phyloP scores from a whole-genome alignment of 371 early-diverging fungal genomes.

The Smittium mucronatum region DNA sequence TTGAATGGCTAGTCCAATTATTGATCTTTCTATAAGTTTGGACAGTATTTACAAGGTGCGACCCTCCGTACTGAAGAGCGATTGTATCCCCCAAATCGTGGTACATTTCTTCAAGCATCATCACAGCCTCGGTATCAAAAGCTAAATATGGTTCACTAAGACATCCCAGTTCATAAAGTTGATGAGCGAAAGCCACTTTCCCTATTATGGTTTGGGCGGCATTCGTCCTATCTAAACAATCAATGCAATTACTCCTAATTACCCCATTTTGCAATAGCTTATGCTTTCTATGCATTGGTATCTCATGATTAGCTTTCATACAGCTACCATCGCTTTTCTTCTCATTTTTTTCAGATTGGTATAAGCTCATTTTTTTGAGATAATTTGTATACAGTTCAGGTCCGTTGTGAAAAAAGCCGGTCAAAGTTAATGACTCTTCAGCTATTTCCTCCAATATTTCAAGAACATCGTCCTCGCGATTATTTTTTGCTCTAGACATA shows the following conservation, averaged over 20 bases:
- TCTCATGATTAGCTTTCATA: constrained; percentile 4
- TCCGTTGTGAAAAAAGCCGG: constrained; percentile 88
- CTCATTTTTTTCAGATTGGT: constrained; percentile 3
- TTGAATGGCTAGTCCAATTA: constrained; percentile 84
- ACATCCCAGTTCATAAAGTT: constrained; percentile 79
- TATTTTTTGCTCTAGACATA: constrained; percentile 92
- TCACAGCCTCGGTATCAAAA: constrained; percentile 84
- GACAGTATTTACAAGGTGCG: constrained; percentile 94
- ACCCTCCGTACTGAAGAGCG: constrained; percentile 98
- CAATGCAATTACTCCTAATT: constrained; percentile 97
- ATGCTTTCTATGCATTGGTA: constrained; percentile 2
- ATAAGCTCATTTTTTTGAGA: constrained; percentile 29
- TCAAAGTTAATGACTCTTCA: constrained; percentile 67
- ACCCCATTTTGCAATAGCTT: constrained; percentile 62
- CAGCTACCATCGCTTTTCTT: constrained; percentile 8
- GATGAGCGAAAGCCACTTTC: constrained; percentile 84
- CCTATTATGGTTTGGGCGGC: constrained; percentile 96
- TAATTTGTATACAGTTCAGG: constrained; percentile 50
- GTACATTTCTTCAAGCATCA: constrained; percentile 92
- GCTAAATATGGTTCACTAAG: constrained; percentile 62
- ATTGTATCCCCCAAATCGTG: constrained; percentile 97
- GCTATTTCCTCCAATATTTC: constrained; percentile 75
- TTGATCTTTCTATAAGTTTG: constrained; percentile 89
- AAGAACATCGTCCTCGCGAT: constrained; percentile 80
- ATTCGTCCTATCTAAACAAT: constrained; percentile 98